Evolutionary conservation across 257 asterid species (phyloP).

Genomic region (Solanum dulcamara): DNA sequence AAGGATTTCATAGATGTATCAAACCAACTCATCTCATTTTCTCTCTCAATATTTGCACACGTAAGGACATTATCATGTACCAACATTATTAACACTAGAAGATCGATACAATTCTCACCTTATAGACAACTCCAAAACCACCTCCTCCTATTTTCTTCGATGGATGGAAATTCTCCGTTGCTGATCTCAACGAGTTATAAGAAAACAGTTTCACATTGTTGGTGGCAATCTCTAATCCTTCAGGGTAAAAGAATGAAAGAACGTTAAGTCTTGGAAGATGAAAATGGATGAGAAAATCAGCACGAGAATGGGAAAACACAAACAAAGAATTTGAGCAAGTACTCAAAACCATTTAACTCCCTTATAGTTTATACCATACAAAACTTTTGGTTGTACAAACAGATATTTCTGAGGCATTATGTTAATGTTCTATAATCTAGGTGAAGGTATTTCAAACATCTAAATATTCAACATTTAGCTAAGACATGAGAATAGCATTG

Average conservation of each 20-base stretch:
- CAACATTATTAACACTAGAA: no score
- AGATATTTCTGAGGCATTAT: neutral
- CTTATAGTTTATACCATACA: neutral
- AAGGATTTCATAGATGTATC: neutral
- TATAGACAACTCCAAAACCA: slow-evolving; percentile 71
- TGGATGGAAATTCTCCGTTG: slow-evolving; percentile 51
- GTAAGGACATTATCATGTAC: neutral
- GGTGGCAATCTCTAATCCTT: slow-evolving; percentile 32
- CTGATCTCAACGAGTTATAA: slow-evolving; percentile 50
- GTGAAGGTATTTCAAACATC: neutral
- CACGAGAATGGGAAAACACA: neutral
- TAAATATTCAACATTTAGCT: neutral
- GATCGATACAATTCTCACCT: slow-evolving; percentile 20
- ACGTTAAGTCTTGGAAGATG: neutral
- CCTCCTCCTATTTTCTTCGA: slow-evolving; percentile 75
- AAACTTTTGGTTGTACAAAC: neutral
- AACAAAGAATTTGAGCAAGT: neutral
- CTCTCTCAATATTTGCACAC: neutral
- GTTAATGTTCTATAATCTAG: neutral
- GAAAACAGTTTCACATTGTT: slow-evolving; percentile 50
- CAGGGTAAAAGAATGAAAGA: neutral
- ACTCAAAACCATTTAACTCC: neutral
- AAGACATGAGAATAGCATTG: neutral
- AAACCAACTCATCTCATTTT: neutral
- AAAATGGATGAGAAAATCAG: neutral